Evolutionary conservation across 768 basidiomycete species (phyloP), one percentile per base, ranked within the genome.

Genomic region (Tulasnella calospora): DNA sequence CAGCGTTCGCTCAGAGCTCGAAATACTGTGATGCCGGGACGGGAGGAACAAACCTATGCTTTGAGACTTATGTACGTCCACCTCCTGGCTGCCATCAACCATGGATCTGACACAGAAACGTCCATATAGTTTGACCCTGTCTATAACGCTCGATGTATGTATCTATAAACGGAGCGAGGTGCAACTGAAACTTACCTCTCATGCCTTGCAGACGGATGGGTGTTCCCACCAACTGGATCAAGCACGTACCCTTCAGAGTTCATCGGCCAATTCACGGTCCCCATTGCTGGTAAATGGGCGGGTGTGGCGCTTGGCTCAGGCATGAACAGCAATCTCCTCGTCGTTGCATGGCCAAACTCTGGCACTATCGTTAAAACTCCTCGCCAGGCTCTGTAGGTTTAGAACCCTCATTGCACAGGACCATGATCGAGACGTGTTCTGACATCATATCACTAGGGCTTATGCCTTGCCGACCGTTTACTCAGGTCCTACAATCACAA

Each of bases 331-430:
- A 87, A 88, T 81, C 85, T 90, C 44, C 85, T 91, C 38, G 82
- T 91, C 72, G 87, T 90, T 41, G 89, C 89, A 8, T 91, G 90
- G 90, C 86, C 89, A 2, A 89, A 90, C 81, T 87, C 86, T 76
- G 80, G 82, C 7, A 30, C 82, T 13, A 87, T 91, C 80, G 88
- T 91, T 13, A 83, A 85, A 76, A 88, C 89, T 0, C 85, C 88
- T 23, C 87, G 90, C 79, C 89, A 90, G 73, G 44, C 73, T 81
- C 86, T 27, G 47, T 7, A 46, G 82, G 19, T 87, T 88, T 91
- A 19, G 83, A 89, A 0, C 85, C 88, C 19, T 87, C 79, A 74
- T 89, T 79, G 21, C 71, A 44, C 21, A 27, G 47, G 47, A 23
- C 2, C 47, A 51, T n/a, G 47, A 51, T 36, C 35, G 30, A 10